A percentile compares a stretch with the other conserved stretches of the same genome.
Conservation (phyloP, 108 stramenopile species). For the Pseudonitzschia pungens region DNA sequence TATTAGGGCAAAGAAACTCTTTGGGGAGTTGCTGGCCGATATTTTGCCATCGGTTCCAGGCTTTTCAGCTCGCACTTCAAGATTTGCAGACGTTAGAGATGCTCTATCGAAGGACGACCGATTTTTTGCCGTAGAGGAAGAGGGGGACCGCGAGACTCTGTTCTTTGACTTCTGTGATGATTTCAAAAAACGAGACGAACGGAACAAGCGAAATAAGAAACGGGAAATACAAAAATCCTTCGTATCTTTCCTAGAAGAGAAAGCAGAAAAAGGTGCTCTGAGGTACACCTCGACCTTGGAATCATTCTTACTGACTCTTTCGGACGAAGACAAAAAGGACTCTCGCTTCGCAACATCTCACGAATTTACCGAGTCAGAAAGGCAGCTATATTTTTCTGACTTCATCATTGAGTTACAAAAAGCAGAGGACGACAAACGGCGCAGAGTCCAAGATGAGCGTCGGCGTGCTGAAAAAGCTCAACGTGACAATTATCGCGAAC, state of each 20-base stretch:
- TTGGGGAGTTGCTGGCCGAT: conserved; percentile 58
- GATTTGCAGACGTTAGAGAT: conserved; percentile 59
- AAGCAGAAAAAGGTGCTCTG: conserved; percentile 65
- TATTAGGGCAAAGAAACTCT: conserved; percentile 72
- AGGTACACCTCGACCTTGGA: conserved; percentile 76
- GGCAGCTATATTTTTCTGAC: conserved; percentile 77
- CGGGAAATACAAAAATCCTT: conserved; percentile 62
- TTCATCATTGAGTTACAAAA: conserved; percentile 72
- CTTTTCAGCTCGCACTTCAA: conserved; percentile 45
- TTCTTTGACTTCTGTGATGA: conserved; percentile 84
- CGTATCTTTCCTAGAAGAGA: conserved; percentile 54
- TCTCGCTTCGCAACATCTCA: conserved; percentile 53
- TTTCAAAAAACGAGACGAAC: conserved; percentile 71
- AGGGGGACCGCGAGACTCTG: conserved; percentile 58
- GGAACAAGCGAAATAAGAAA: conserved; percentile 63
- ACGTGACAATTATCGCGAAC: conserved; percentile 60
- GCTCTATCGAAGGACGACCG: conserved; percentile 75
- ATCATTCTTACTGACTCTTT: conserved; percentile 55
- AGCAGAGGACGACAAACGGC: conserved; percentile 77
- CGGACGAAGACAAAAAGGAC: conserved; percentile 48
- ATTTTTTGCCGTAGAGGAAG: conserved; percentile 77
- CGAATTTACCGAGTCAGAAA: conserved; percentile 59
- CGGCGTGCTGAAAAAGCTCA: conserved; percentile 78
- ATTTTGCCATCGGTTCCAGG: conserved; percentile 47
- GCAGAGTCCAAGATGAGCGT: conserved; percentile 72